Conservation (phyloP, 1,284 basidiomycete species). For the Macrocystidia cucumis region DNA sequence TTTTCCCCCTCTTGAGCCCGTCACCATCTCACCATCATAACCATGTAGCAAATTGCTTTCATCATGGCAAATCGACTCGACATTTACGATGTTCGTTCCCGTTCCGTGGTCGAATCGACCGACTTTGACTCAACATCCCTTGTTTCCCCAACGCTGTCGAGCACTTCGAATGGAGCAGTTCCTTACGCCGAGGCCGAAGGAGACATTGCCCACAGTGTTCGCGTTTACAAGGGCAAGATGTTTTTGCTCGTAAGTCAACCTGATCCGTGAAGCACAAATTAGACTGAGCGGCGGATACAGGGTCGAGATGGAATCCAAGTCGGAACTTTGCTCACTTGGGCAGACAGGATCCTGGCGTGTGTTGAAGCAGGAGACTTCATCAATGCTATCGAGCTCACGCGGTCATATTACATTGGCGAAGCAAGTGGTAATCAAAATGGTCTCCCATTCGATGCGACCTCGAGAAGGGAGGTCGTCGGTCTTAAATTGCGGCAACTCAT, state of each 20-base stretch:
- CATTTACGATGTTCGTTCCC: conserved; percentile 61
- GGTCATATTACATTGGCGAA: conserved; percentile 78
- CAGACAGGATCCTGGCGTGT: conserved; percentile 81
- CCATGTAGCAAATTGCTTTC: conserved; percentile 51
- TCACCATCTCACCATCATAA: conserved; percentile 7
- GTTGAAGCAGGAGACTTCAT: conserved; percentile 89
- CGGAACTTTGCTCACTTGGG: conserved; percentile 91
- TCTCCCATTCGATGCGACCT: conserved; percentile 61
- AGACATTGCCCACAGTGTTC: conserved; percentile 67
- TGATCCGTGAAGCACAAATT: conserved; percentile 2
- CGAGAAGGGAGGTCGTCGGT: conserved; percentile 63
- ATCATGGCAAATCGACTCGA: conserved; percentile 54
- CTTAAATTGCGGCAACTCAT: conserved; percentile 79
- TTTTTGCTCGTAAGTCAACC: conserved; percentile 72
- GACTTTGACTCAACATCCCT: conserved; percentile 49
- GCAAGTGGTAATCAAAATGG: conserved; percentile 86
- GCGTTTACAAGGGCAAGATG: conserved; percentile 84
- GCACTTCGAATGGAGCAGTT: conserved; percentile 37
- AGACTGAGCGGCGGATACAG: conserved; percentile 27
- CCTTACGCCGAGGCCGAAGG: conserved; percentile 42
- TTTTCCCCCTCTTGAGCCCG: conserved; percentile 22
- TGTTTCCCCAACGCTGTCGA: conserved; percentile 43
- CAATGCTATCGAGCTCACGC: conserved; percentile 81
- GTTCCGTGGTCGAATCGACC: conserved; percentile 49
- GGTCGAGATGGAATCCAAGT: conserved; percentile 66